A percentile compares a stretch with the other conserved stretches of the same genome.
phyloP scores from a whole-genome alignment of 495 filamentous ascomycete genomes.

The Parathielavia appendiculata region DNA sequence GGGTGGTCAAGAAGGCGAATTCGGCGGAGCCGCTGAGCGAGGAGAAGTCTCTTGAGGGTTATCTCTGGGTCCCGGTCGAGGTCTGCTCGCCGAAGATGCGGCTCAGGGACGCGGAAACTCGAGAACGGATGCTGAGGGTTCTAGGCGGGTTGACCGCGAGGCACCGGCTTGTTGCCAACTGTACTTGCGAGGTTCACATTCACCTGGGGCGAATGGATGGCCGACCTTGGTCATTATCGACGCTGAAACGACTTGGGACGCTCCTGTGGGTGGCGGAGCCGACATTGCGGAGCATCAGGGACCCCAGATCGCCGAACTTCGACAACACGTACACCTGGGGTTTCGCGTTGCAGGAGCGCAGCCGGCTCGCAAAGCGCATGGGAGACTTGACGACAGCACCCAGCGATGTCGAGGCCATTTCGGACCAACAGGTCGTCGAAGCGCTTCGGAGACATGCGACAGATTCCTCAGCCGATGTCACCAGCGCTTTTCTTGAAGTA shows the following conservation, averaged over 20 bases:
- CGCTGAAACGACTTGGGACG: conserved; percentile 29
- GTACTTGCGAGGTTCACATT: conserved; percentile 32
- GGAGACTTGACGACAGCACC: not conserved
- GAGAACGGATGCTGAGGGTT: conserved; percentile 17
- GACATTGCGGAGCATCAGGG: conserved; percentile 29
- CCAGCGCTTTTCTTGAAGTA: conserved; percentile 22
- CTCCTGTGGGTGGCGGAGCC: conserved; percentile 31
- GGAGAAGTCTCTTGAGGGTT: conserved; percentile 16
- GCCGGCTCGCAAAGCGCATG: conserved; percentile 23
- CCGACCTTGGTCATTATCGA: conserved; percentile 21
- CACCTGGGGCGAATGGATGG: conserved; percentile 31
- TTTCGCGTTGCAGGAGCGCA: conserved; percentile 22
- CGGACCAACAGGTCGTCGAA: conserved; percentile 13
- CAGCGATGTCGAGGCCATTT: not conserved
- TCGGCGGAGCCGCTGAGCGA: conserved; percentile 24
- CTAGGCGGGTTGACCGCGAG: conserved; percentile 15
- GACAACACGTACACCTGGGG: conserved; percentile 33
- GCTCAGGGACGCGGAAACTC: conserved; percentile 14
- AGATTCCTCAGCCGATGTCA: not conserved
- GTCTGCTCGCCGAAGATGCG: conserved; percentile 30
- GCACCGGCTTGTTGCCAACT: conserved; percentile 28
- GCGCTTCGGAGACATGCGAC: not conserved
- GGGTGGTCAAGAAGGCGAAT: conserved; percentile 35
- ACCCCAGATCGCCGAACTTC: conserved; percentile 32
- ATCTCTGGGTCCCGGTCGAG: conserved; percentile 30